These are phyloP conservation scores for Phytophthora fragariaefolia DNA, from an alignment of 352 stramenopile species.

Conservation along the genomic window DNA sequence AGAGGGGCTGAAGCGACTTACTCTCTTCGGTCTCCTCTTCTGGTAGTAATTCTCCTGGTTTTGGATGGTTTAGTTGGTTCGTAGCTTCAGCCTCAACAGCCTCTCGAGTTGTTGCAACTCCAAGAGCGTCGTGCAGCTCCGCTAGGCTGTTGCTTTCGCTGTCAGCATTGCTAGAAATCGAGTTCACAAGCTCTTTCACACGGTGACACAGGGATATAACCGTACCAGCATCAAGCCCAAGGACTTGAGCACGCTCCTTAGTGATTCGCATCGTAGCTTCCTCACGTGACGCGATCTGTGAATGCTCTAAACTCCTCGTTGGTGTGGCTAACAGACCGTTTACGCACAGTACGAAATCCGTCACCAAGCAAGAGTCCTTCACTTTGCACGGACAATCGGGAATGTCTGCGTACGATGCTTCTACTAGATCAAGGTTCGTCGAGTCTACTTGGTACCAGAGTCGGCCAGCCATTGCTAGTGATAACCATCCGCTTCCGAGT, in stretches of 20 bases:
- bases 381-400: slow-evolving; percentile 53
- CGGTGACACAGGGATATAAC: slow-evolving; percentile 14
- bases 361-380: slow-evolving; percentile 51
- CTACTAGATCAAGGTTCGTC: slow-evolving; percentile 38
- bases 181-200: slow-evolving; percentile 19
- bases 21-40: slow-evolving; percentile 24
- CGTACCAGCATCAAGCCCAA: slow-evolving; percentile 13
- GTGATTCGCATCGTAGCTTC: slow-evolving; percentile 22
- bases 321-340: slow-evolving; percentile 39
- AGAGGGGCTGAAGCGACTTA: slow-evolving; percentile 24
- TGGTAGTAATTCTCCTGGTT: slow-evolving; percentile 32
- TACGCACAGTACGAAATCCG: slow-evolving; percentile 54
- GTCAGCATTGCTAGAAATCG: background rate
- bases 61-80: background rate
- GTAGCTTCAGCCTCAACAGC: slow-evolving; percentile 24
- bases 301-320: slow-evolving; percentile 15
- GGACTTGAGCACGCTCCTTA: slow-evolving; percentile 30
- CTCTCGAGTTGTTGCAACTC: slow-evolving; percentile 28
- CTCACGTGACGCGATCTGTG: slow-evolving; percentile 22
- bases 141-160: background rate
- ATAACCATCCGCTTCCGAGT: slow-evolving; percentile 48
- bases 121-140: slow-evolving; percentile 23
- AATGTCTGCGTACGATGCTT: slow-evolving; percentile 49
- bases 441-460: slow-evolving; percentile 64
- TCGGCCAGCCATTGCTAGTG: slow-evolving; percentile 53